These are phyloP conservation scores for Diatrype stigma DNA, from an alignment of 2,329 filamentous ascomycete genomes.

Conservation along the genomic window DNA sequence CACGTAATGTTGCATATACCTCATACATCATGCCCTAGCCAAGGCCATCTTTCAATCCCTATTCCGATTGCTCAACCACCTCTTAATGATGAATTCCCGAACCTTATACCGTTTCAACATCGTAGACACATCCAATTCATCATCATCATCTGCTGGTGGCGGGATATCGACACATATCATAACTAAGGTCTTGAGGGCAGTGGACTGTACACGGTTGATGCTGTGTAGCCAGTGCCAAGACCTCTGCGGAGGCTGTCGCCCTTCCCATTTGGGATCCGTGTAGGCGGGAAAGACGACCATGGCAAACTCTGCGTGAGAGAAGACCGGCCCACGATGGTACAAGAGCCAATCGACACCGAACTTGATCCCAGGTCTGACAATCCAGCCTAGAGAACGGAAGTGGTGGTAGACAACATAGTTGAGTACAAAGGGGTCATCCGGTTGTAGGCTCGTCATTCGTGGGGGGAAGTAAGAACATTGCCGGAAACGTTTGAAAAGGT, in stretches of 20 bases:
- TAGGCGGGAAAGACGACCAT: slow-evolving; percentile 82
- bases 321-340: slow-evolving; percentile 88
- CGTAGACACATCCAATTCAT: slow-evolving; percentile 53
- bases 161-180: slow-evolving; percentile 91
- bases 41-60: slow-evolving; percentile 22
- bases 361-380: slow-evolving; percentile 86
- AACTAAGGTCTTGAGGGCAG: slow-evolving; percentile 86
- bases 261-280: slow-evolving; percentile 67
- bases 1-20: slow-evolving; percentile 9
- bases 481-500: slow-evolving; percentile 65
- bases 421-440: slow-evolving; percentile 81
- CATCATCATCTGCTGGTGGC: slow-evolving; percentile 50
- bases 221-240: slow-evolving; percentile 85
- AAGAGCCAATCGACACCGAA: slow-evolving; percentile 94
- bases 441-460: slow-evolving; percentile 45
- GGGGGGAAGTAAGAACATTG: slow-evolving; percentile 67
- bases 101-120: slow-evolving; percentile 69
- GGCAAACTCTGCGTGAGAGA: slow-evolving; percentile 92
- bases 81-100: slow-evolving; percentile 73
- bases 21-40: not conserved
- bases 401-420: slow-evolving; percentile 93
- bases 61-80: slow-evolving; percentile 82
- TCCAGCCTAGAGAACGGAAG: slow-evolving; percentile 93
- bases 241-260: slow-evolving; percentile 43
- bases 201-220: slow-evolving; percentile 81